Evolutionary conservation across 1,284 basidiomycete species (phyloP).

Genomic region (Fomitopsis palustris): DNA sequence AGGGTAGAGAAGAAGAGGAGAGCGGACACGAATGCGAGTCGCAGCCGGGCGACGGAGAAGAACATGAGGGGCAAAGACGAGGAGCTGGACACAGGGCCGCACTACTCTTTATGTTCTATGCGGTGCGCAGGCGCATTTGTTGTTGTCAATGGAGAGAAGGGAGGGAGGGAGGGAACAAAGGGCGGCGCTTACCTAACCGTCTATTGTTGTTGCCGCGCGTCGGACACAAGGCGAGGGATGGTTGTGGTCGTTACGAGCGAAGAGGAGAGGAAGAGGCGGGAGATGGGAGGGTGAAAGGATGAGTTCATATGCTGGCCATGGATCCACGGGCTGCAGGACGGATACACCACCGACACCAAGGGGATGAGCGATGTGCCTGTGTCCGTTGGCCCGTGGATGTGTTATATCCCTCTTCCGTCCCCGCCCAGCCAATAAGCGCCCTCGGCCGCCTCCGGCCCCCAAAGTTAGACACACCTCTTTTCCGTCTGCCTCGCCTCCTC

Average conservation of each 20-base stretch:
- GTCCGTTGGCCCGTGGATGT: not conserved
- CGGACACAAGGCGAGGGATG: not conserved
- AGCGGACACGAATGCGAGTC: constrained; percentile 41
- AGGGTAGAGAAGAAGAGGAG: constrained; percentile 39
- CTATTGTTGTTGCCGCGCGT: constrained; percentile 14
- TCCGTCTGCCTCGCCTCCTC: not conserved
- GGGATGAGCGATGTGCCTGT: not conserved
- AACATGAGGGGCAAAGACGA: constrained; percentile 45
- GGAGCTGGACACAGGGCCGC: constrained; percentile 10
- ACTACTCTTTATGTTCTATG: constrained; percentile 12
- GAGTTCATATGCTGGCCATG: constrained; percentile 2
- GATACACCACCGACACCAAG: constrained; percentile 8
- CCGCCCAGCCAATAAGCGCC: not conserved
- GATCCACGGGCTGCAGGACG: not conserved
- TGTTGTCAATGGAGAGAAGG: constrained; percentile 11
- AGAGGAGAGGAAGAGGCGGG: not conserved
- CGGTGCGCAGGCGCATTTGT: constrained; percentile 2
- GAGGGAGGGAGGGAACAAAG: not conserved
- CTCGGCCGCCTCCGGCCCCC: not conserved
- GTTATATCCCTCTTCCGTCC: not conserved
- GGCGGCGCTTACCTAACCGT: constrained; percentile 2
- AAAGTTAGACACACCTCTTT: not conserved
- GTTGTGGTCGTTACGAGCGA: constrained; percentile 1
- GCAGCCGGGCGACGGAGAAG: constrained; percentile 67
- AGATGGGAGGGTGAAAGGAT: not conserved